These are phyloP conservation scores for Silene conica DNA, from an alignment of 148 eudicot species.

Conservation along the genomic window DNA sequence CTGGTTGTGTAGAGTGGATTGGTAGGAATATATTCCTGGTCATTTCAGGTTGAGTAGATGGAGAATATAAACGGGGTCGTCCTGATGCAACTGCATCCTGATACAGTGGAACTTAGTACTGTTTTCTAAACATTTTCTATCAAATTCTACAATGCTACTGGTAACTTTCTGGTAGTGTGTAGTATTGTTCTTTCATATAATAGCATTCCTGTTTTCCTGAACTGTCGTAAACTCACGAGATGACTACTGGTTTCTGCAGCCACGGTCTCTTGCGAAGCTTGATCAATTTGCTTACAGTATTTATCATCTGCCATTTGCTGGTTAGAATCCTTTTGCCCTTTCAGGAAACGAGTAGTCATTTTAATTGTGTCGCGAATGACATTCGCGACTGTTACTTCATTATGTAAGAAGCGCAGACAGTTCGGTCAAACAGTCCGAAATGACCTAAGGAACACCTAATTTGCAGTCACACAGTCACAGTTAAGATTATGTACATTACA, in stretches of 20 bases:
- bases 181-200: background rate
- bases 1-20: background rate
- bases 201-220: background rate
- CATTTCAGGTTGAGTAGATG: background rate
- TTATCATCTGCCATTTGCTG: background rate
- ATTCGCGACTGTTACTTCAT: too few species aligned
- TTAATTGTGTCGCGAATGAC: background rate
- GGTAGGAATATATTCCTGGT: slow-evolving; percentile 19
- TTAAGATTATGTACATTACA: too few species aligned
- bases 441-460: too few species aligned
- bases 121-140: background rate
- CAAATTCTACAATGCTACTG: background rate
- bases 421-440: too few species aligned
- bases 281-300: background rate
- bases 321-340: background rate
- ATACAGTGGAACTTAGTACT: background rate
- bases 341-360: background rate
- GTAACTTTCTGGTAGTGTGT: background rate
- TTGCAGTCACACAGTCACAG: too few species aligned
- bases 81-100: background rate
- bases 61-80: background rate
- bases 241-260: background rate
- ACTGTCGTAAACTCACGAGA: background rate
- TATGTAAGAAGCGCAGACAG: too few species aligned
- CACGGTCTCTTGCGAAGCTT: too few species aligned